Evolutionary conservation across 345 rosid species (phyloP).

Genomic region (Murraya paniculata): DNA sequence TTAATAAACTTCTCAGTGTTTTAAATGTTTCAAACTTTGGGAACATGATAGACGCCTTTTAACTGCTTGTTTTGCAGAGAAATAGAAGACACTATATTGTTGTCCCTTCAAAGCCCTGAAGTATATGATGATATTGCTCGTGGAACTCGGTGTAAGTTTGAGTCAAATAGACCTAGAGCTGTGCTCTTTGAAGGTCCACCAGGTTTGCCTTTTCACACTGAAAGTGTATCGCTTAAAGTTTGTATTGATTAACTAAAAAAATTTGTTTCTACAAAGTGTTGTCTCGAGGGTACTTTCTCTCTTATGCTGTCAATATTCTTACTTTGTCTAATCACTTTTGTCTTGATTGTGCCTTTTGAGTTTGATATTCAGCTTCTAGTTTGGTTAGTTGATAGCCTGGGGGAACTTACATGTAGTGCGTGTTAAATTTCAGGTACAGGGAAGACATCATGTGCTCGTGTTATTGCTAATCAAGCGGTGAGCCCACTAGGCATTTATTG

Average conservation of each 20-base stretch:
- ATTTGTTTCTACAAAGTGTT: background rate
- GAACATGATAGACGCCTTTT: background rate
- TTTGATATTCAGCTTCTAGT: background rate
- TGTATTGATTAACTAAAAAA: background rate
- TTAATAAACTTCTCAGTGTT: background rate
- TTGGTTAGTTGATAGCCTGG: slow-evolving; percentile 2
- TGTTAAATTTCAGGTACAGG: slow-evolving; percentile 69
- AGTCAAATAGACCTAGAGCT: slow-evolving; percentile 92
- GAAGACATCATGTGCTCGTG: slow-evolving; percentile 94
- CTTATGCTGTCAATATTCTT: background rate
- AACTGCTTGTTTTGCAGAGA: slow-evolving; percentile 48
- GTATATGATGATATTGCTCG: slow-evolving; percentile 90
- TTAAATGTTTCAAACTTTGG: background rate
- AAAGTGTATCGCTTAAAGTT: background rate
- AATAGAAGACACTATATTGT: slow-evolving; percentile 84
- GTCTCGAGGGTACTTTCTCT: background rate
- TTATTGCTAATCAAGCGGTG: slow-evolving; percentile 87
- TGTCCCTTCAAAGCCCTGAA: slow-evolving; percentile 85
- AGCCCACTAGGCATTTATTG: slow-evolving; percentile 29
- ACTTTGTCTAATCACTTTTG: background rate
- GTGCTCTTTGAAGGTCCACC: slow-evolving; percentile 98
- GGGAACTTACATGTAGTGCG: slow-evolving; percentile 12
- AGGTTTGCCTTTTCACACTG: slow-evolving; percentile 41
- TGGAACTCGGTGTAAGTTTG: slow-evolving; percentile 78
- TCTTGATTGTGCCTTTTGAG: background rate